Percentiles rank a stretch among this genome's conserved stretches.
Conservation (phyloP, 2,329 filamentous ascomycete species). For the Fusarium musae region DNA sequence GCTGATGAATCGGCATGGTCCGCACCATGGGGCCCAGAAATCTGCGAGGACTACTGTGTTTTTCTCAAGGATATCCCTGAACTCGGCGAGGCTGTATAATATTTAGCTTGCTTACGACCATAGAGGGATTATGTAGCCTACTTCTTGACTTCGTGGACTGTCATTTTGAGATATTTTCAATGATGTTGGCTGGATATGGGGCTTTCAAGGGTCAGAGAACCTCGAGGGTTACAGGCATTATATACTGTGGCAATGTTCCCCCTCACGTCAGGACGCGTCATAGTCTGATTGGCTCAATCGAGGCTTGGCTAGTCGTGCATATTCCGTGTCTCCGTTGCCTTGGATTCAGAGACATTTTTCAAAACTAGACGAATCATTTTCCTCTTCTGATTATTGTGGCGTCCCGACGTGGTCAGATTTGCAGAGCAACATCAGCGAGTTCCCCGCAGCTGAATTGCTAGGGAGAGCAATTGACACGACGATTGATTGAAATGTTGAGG, state of each 20-base stretch:
- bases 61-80: not conserved
- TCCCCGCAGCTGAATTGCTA: not conserved
- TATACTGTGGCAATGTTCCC: not conserved
- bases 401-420: not conserved
- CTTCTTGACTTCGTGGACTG: not conserved
- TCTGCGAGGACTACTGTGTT: not conserved
- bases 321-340: not conserved
- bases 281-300: not conserved
- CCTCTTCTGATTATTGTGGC: not conserved
- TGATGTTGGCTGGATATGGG: not conserved
- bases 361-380: not conserved
- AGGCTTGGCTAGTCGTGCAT: not conserved
- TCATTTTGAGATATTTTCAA: not conserved
- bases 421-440: not conserved
- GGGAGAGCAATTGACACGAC: not conserved
- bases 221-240: not conserved
- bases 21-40: conserved; percentile 20
- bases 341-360: not conserved
- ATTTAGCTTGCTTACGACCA: accelerated
- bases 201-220: not conserved
- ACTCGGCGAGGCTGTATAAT: not conserved
- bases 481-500: not conserved
- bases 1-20: conserved; percentile 8
- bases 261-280: not conserved
- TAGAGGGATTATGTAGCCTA: accelerated